Conservation (phyloP, 2,329 filamentous ascomycete genomes). For the Fusarium zealandicum region DNA sequence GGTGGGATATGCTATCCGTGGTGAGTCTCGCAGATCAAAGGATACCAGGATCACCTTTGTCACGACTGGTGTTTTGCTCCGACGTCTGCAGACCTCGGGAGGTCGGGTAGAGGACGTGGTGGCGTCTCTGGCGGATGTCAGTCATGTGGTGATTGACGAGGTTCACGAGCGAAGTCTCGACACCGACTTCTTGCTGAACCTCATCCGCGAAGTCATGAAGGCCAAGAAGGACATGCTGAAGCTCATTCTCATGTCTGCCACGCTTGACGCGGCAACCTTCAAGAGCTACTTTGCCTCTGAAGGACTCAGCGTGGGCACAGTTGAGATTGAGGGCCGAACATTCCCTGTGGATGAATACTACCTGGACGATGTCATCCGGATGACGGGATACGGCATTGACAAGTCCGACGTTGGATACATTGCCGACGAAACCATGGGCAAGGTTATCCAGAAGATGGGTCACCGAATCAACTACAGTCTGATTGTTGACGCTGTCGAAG, state of each 20-base stretch:
- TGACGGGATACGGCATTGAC: constrained; percentile 75
- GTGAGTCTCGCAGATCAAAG: constrained; percentile 80
- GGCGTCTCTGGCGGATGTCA: constrained; percentile 84
- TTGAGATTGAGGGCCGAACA: constrained; percentile 91
- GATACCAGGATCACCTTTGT: constrained; percentile 97
- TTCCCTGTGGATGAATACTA: constrained; percentile 93
- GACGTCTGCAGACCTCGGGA: constrained; percentile 89
- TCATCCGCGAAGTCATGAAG: constrained; percentile 86
- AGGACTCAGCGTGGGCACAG: constrained; percentile 68
- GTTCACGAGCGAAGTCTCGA: constrained; percentile 97
- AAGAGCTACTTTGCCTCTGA: constrained; percentile 69
- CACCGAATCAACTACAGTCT: constrained; percentile 92
- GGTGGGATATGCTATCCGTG: constrained; percentile 94
- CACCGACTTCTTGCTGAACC: constrained; percentile 95
- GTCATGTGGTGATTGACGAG: constrained; percentile 94
- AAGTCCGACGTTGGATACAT: constrained; percentile 55
- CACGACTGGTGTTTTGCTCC: constrained; percentile 95
- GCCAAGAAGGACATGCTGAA: constrained; percentile 83
- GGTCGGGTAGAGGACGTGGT: constrained; percentile 81
- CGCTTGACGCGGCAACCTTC: constrained; percentile 80
- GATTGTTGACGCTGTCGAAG: constrained; percentile 78
- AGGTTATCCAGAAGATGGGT: constrained; percentile 74
- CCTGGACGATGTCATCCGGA: constrained; percentile 84
- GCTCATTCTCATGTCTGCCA: constrained; percentile 97
- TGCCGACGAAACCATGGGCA: constrained; percentile 67